Conservation (phyloP, 768 basidiomycete genomes). For the Tylopilus sp. region DNA sequence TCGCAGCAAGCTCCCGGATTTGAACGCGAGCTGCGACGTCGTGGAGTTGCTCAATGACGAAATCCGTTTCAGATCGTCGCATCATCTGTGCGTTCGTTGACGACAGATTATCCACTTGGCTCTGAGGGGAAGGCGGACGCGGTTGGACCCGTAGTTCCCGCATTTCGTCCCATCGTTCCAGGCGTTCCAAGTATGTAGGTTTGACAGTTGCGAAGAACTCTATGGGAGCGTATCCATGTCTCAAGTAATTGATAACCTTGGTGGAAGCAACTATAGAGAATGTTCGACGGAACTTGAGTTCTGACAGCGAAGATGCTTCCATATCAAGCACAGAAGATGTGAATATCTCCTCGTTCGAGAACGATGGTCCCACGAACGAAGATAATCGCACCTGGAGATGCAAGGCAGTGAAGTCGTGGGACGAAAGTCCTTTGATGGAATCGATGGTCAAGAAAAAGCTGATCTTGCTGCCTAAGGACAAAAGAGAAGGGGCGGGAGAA, state of each 20-base stretch:
- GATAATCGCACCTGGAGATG: constrained; percentile 89
- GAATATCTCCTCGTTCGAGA: constrained; percentile 77
- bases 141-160: constrained; percentile 65
- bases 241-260: constrained; percentile 69
- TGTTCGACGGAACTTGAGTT: constrained; percentile 78
- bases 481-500: constrained; percentile 64
- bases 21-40: constrained; percentile 89
- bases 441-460: constrained; percentile 85
- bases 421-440: constrained; percentile 81
- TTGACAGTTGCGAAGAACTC: constrained; percentile 86
- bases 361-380: constrained; percentile 72
- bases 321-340: constrained; percentile 74
- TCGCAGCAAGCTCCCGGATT: constrained; percentile 80
- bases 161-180: constrained; percentile 94
- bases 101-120: constrained; percentile 37
- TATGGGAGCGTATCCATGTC: constrained; percentile 76
- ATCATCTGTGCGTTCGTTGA: constrained; percentile 54
- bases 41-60: constrained; percentile 81
- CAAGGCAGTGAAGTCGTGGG: constrained; percentile 82
- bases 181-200: constrained; percentile 79
- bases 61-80: constrained; percentile 92
- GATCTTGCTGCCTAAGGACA: constrained; percentile 77
- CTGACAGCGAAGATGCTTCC: constrained; percentile 64
- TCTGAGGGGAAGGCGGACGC: constrained; percentile 31
- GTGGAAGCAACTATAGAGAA: constrained; percentile 76